Evolutionary conservation across 2,329 filamentous ascomycete species (phyloP).

Genomic region (Arthroderma sp.): DNA sequence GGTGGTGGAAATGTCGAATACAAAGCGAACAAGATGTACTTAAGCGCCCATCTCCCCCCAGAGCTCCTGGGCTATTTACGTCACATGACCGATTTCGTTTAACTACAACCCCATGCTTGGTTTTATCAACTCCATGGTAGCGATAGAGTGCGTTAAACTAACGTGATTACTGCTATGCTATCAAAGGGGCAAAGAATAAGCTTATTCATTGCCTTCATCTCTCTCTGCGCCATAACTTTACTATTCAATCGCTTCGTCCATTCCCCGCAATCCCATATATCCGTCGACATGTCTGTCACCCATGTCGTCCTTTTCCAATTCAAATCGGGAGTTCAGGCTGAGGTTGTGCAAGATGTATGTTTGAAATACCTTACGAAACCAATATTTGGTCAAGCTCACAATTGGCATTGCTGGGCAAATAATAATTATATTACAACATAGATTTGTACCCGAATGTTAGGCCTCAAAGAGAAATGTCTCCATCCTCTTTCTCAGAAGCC

Average conservation of each 20-base stretch:
- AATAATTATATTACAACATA: slow-evolving; percentile 21
- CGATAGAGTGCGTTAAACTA: too few species aligned
- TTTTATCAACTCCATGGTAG: too few species aligned
- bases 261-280: not conserved
- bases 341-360: slow-evolving; percentile 45
- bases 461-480: slow-evolving; percentile 46
- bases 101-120: too few species aligned
- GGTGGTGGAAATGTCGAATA: too few species aligned
- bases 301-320: slow-evolving; percentile 60
- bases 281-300: slow-evolving; percentile 46
- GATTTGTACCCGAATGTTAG: slow-evolving; percentile 47
- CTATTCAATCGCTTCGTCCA: not conserved
- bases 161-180: not conserved
- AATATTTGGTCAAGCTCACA: too few species aligned
- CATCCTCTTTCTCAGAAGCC: slow-evolving; percentile 46
- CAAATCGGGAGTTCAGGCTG: slow-evolving; percentile 40
- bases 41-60: too few species aligned
- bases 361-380: not conserved
- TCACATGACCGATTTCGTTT: too few species aligned
- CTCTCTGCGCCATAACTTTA: not conserved
- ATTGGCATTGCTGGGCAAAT: too few species aligned
- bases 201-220: not conserved
- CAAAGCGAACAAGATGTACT: too few species aligned
- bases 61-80: too few species aligned
- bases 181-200: not conserved